Evolutionary conservation across 208 protist species (phyloP), one percentile per base, ranked within the genome.

Genomic region (Blastocrithidia nonstop): DNA sequence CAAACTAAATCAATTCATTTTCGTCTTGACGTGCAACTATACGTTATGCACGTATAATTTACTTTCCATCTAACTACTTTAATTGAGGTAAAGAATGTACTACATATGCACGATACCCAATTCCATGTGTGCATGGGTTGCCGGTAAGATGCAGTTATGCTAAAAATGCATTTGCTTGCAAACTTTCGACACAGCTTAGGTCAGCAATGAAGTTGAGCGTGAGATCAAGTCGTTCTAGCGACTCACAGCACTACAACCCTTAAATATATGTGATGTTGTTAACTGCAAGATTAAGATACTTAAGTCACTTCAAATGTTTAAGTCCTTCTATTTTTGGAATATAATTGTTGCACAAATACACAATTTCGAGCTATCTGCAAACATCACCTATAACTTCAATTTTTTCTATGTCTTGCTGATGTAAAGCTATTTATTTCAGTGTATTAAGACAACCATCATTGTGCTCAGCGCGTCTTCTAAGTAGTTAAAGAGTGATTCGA

Each of bases 301-400:
- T 87, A n/a, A 98, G 79, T 45, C 71, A 66, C 68, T 97, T 97
- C 32, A 98, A 70, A 43, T 92, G 80, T 17, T 78, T 58, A 9
- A 98, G 69, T 1, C 94, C 93, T 53, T 98, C 85, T 33, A 98
- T 96, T 26, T 63, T 63, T 11, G 56, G 38, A 23, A 98, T 98
- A 54, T 97, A 89, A 59, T 98, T 98, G 69, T 96, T 96, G 61
- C 96, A 95, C 2, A 98, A 60, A 43, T 96, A 97, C 0, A 98
- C 13, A 37, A 98, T 97, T 52, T 96, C 75, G 1, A 98, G 70
- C 23, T 95, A 55, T 11, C 80, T 62, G 65, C 91, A 93, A 8
- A 44, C 45, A 31, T 91, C 80, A 4, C 83, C 78, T 28, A 94
- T 51, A 11, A 90, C 26, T 53, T 95, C 87, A 35, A 98, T 96